phyloP scores from a whole-genome alignment of 306 rosid genomes.

The Vigna nakashimae region DNA sequence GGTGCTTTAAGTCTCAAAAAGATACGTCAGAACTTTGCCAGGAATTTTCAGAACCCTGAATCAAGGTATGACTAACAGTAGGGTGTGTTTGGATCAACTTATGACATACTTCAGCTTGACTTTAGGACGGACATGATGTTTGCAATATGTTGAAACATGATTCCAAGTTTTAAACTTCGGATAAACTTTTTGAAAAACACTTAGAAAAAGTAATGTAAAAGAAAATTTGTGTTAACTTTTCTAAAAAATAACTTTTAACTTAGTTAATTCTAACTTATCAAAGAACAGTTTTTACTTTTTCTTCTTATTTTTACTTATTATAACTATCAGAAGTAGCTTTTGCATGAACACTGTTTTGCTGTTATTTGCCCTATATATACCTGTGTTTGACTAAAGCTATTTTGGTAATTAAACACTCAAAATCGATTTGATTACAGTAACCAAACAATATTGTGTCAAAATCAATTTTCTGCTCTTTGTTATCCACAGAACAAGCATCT shows the following conservation, averaged over 20 bases:
- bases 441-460: neutral
- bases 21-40: conserved; percentile 65
- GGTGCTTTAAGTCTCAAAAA: conserved; percentile 61
- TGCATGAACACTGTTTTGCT: neutral
- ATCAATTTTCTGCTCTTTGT: neutral
- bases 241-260: too few relatives aligned
- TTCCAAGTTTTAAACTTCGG: neutral
- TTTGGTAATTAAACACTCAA: neutral
- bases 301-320: neutral
- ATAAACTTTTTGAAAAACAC: too few relatives aligned
- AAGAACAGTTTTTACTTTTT: too few relatives aligned
- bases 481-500: neutral
- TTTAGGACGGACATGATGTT: neutral
- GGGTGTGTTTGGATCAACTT: neutral
- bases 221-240: too few relatives aligned
- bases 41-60: conserved; percentile 76
- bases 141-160: neutral
- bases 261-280: too few relatives aligned
- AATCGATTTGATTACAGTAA: neutral
- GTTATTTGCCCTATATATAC: neutral
- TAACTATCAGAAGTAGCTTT: neutral
- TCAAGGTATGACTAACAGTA: conserved; percentile 61
- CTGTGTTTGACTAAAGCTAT: neutral
- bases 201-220: too few relatives aligned
- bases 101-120: neutral